Base-by-base conservation (phyloP, 2,329 filamentous ascomycete species). In the Colletotrichum paranaense region DNA sequence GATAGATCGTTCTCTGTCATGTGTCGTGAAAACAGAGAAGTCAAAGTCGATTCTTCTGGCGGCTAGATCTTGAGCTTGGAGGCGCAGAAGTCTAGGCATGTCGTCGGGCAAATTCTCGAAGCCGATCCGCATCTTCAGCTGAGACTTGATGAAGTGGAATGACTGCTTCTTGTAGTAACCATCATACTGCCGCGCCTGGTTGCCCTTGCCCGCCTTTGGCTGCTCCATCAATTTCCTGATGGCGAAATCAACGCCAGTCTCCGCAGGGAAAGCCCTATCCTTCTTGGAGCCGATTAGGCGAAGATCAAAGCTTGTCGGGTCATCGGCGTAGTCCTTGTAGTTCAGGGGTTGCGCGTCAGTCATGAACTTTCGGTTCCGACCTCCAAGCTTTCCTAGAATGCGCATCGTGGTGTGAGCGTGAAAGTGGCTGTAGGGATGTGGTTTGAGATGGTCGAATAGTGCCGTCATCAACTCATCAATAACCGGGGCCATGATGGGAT, bases 381-480 rank as follows among this genome's bases (percentile, higher is more conserved):
- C 97, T 58, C 97, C 97, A 14, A 99, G 89, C 82, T 99, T 99
- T 16, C 97, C 97, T 2, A 99, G 88, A 70, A 99, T 99, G 58
- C 97, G 89, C 92, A 99, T 97, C 0, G 97, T 98, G 0, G 97
- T 98, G 80, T 99, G 97, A 0, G 97, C 94, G 80, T 98, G 96
- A 82, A 98, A 98, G 82, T 99, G 97, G 78, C 94, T 98, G 82
- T 99, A 98, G 0, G 97, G 97, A 75, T 95, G 93, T 8, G 97
- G 97, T 78, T 93, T 94, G 55, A 99, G 88, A 81, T 99, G 97
- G 75, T 98, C 95, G 88, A 97, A 99, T 1, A 99, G 88, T 1
- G 96, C 96, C 59, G 95, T 97, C 97, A 99, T 99, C 57, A 99
- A 87, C 80, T 99, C 97, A 78, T 99, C 96, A 82, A 99, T 98